Evolutionary conservation across 2,329 filamentous ascomycete species (phyloP), one percentile per base, ranked within the genome.

Genomic region (Sporothrix pseudoabietina): DNA sequence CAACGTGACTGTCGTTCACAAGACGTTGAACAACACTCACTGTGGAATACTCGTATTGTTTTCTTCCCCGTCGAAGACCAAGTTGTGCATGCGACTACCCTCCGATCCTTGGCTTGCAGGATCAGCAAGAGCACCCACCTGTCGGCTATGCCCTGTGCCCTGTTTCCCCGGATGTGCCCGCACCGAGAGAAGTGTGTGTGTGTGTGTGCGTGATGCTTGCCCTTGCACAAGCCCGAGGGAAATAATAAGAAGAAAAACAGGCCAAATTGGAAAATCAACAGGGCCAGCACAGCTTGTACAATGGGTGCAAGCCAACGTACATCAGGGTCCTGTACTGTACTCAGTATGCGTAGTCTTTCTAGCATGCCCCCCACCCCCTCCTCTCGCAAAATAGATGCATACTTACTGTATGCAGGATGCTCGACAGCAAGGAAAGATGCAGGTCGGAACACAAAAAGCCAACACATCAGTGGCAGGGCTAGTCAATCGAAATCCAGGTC

Each of bases 121-220:
- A 71, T 59, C 32, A 57, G 47, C 52, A 54, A 44, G 44, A 35
- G 6, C 26, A 35, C 44, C 9, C 35, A 39, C 8, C 30, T 4
- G 32, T 30, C 32, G 32, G 19, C 49, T 39, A 69, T 69, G 49
- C 32, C 26, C 47, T 69, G 44, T 52, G 44, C 49, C 66, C 19
- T 69, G 49, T 54, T 55, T 55, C 66, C 47, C 47, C 47, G 30
- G 47, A 55, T 55, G 66, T 55, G 66, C 66, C 47, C 49, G 66
- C 26, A 7, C 44, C 44, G 44, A 49, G 14, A 49, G 14, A 14
- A 19, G 44, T 5, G 14, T 12, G 41, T 44, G 16, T 49, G 16
- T 12, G 59, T 44, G 32, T 63, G 59, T 44, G 65, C 32, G 26
- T 52, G 57, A 35, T 49, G 30, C 16, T n/a, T 32, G 22, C 26